These are phyloP conservation scores for Phlyctochytrium planicorne DNA, from an alignment of 192 early-diverging fungal species.

Conservation along the genomic window DNA sequence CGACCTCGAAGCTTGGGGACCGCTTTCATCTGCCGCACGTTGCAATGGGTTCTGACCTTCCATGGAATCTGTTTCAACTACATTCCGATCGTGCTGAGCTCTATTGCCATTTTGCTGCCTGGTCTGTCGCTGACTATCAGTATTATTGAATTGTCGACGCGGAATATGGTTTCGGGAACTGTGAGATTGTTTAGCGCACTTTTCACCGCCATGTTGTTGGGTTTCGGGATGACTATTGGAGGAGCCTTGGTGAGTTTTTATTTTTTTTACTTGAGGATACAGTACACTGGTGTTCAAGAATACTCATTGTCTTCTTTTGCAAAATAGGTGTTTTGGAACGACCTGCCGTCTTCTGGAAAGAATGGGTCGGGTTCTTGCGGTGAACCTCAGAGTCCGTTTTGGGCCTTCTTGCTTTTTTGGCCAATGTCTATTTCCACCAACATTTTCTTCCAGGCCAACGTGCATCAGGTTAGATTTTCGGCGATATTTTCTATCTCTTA, in stretches of 20 bases:
- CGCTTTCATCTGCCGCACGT: slow-evolving; percentile 24
- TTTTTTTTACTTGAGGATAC: not conserved
- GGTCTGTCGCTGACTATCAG: slow-evolving; percentile 79
- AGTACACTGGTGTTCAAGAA: too few relatives aligned
- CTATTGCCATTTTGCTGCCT: slow-evolving; percentile 41
- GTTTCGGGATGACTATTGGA: slow-evolving; percentile 41
- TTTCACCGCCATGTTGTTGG: slow-evolving; percentile 68
- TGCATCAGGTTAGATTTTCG: not conserved
- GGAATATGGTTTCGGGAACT: slow-evolving; percentile 84
- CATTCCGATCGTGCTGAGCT: slow-evolving; percentile 30
- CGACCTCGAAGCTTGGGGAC: not conserved
- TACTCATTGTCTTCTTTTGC: too few relatives aligned
- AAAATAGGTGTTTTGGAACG: slow-evolving; percentile 12
- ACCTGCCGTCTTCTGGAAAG: not conserved
- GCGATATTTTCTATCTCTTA: not conserved
- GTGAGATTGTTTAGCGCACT: slow-evolving; percentile 81
- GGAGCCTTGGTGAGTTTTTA: slow-evolving; percentile 18
- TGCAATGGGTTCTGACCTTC: slow-evolving; percentile 5
- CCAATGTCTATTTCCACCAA: slow-evolving; percentile 52
- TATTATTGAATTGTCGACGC: slow-evolving; percentile 84
- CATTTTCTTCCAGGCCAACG: slow-evolving; percentile 59
- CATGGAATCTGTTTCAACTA: slow-evolving; percentile 16
- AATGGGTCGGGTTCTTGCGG: not conserved
- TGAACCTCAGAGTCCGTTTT: slow-evolving; percentile 28
- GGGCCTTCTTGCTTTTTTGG: slow-evolving; percentile 63